A percentile compares a stretch with the other conserved stretches of the same genome.
Evolutionary conservation across 768 basidiomycete genomes (phyloP).

Genomic region (Rhodotorula diobovata): DNA sequence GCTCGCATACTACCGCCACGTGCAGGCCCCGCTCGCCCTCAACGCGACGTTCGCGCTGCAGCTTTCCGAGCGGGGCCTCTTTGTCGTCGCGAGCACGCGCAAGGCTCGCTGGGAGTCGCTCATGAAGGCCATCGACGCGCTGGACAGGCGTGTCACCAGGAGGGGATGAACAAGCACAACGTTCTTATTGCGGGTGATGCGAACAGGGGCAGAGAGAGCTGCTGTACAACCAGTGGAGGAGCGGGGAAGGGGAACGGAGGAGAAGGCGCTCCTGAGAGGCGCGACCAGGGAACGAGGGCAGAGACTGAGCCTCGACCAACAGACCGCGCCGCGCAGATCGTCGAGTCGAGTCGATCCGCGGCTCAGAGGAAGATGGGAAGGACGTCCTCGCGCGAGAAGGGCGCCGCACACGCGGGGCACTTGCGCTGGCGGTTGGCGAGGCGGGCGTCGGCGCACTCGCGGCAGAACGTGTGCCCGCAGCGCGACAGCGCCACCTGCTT

Average conservation of each 20-base stretch:
- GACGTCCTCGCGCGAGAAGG: conserved; percentile 82
- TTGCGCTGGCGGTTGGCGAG: conserved; percentile 85
- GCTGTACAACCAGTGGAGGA: not conserved
- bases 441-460: conserved; percentile 69
- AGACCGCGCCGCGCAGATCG: too few species aligned
- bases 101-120: not conserved
- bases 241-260: not conserved
- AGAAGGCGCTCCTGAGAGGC: not conserved
- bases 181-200: not conserved
- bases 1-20: not conserved
- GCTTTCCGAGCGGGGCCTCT: not conserved
- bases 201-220: not conserved
- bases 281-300: not conserved
- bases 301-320: too few species aligned
- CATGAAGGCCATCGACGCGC: not conserved
- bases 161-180: not conserved
- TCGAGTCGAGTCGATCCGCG: too few species aligned
- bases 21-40: not conserved
- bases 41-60: not conserved
- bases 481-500: conserved; percentile 24
- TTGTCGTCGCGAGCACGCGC: not conserved
- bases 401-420: conserved; percentile 79
- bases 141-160: not conserved
- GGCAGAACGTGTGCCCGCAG: conserved; percentile 45
- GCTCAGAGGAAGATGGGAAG: conserved; percentile 56